Base-by-base conservation (phyloP, 2,329 filamentous ascomycete species). In the Fusarium equiseti region DNA sequence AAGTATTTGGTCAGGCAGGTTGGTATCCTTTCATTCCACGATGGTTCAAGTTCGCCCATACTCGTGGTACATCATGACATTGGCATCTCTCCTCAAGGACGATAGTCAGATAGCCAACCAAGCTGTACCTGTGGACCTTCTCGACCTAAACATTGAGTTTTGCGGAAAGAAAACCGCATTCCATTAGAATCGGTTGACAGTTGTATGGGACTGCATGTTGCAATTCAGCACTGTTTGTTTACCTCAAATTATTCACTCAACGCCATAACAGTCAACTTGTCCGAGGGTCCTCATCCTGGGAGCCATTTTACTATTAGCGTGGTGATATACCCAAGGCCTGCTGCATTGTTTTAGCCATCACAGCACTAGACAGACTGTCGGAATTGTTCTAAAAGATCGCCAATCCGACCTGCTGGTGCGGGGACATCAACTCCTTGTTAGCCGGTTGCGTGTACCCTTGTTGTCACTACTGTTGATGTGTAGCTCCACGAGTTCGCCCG, bases 301-400 rank as follows among this genome's bases (percentile, higher is more conserved):
- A 63, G 40, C 50, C 59, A 60, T 56, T 63, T 65, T 38, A n/a
- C 35, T 38, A 38, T n/a, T 76, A 76, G 74, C 63, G 69, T 65
- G 56, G 71, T 75, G 73, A 76, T 60, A 64, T 48, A 59, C 51
- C 50, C 45, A 44, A 66, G 58, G 60, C 68, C 63, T 74, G 74
- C 60, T 67, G 72, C 70, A 58, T 75, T 65, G 66, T 70, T 67
- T 67, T 60, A 66, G 61, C 60, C 70, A 74, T 76, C 73, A 76
- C 70, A 73, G 62, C 73, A 72, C 73, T 75, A 76, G 61, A 76
- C 65, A 72, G 63, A 75, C 68, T 76, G 66, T 75, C 74, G 73
- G 74, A 72, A 75, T 67, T 53, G 65, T 57, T 65, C 64, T 68
- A 70, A 57, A 57, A 52, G 67, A 73, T 76, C 67, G 55, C 24